Conservation (phyloP, 169 alveolate genomes). For the Eimeria acervulina region DNA sequence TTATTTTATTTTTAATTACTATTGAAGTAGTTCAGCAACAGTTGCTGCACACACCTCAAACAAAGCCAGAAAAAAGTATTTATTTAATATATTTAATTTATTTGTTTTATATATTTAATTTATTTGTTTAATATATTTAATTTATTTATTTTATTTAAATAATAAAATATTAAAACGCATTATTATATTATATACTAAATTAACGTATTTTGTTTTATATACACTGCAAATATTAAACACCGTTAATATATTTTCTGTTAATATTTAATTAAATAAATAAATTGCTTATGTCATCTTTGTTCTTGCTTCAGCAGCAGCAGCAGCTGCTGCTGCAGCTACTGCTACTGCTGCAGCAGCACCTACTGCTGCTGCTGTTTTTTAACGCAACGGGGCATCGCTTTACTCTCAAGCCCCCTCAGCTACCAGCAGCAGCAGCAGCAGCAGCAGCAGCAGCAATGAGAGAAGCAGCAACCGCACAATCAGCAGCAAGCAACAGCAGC, state of each 20-base stretch:
- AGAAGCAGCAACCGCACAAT: neutral
- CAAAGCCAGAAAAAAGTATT: no score
- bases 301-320: neutral
- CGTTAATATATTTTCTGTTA: neutral
- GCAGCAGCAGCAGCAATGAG: neutral
- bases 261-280: neutral
- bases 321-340: neutral
- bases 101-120: neutral
- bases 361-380: neutral
- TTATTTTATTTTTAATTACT: neutral
- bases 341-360: neutral
- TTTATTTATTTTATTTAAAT: neutral
- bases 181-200: neutral
- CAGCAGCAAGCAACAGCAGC: neutral
- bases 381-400: no score
- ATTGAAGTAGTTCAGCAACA: no score
- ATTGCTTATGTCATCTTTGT: no score
- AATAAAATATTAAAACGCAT: no score
- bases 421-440: constrained; percentile 18
- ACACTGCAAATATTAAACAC: neutral
- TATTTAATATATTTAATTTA: neutral
- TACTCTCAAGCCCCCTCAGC: no score
- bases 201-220: neutral
- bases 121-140: neutral
- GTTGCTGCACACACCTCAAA: no score